Conservation (phyloP, 495 filamentous ascomycete species). For the Stereocaulon alpinum region DNA sequence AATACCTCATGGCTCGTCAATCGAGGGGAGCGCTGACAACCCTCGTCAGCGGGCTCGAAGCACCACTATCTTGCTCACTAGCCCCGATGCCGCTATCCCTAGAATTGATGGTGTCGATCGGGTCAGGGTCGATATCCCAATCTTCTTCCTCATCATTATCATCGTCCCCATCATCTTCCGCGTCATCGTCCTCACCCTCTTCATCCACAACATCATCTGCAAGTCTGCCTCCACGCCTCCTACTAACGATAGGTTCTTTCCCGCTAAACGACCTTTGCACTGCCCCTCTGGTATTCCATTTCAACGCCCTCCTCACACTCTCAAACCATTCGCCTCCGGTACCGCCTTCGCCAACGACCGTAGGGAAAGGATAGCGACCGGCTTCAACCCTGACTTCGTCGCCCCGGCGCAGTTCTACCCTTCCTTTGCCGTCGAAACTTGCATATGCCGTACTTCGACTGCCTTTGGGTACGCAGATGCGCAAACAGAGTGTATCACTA, state of each 20-base stretch:
- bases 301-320: slow-evolving; percentile 75
- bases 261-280: slow-evolving; percentile 72
- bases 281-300: slow-evolving; percentile 85
- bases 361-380: slow-evolving; percentile 91
- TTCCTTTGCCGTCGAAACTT: slow-evolving; percentile 91
- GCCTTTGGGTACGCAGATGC: slow-evolving; percentile 70
- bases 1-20: background rate
- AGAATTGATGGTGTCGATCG: slow-evolving; percentile 24
- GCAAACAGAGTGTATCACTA: slow-evolving; percentile 84
- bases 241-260: slow-evolving; percentile 16
- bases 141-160: slow-evolving; percentile 41
- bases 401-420: slow-evolving; percentile 79
- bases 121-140: slow-evolving; percentile 82
- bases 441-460: slow-evolving; percentile 90
- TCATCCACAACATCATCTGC: slow-evolving; percentile 31
- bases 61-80: slow-evolving; percentile 47
- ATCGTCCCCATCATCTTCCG: slow-evolving; percentile 23
- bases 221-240: slow-evolving; percentile 24
- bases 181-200: slow-evolving; percentile 28
- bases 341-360: slow-evolving; percentile 57
- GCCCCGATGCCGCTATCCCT: slow-evolving; percentile 41
- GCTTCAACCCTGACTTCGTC: slow-evolving; percentile 93
- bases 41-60: slow-evolving; percentile 55
- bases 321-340: slow-evolving; percentile 86
- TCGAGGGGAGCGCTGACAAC: slow-evolving; percentile 44